phyloP scores from a whole-genome alignment of 2,329 filamentous ascomycete genomes.

The Endothia cerciana region DNA sequence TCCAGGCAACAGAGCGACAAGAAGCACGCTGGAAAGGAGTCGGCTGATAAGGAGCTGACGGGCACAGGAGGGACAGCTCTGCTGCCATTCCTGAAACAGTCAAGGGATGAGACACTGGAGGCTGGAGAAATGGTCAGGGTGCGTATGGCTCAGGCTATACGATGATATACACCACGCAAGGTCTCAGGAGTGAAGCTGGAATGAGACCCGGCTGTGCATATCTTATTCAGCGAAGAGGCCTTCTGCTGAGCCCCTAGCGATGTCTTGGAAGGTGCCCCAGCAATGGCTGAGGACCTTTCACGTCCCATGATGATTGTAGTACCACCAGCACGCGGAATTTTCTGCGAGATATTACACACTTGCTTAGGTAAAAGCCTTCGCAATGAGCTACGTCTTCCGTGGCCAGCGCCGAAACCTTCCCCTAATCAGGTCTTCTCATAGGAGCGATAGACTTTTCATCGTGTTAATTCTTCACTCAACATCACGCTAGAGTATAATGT shows the following conservation, averaged over 20 bases:
- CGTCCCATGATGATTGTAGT: neutral
- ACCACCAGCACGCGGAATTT: neutral
- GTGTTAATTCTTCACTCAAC: too few relatives aligned
- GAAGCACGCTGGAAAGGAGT: conserved; percentile 26
- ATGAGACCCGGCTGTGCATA: neutral
- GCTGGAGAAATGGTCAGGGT: conserved; percentile 37
- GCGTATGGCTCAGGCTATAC: conserved; percentile 30
- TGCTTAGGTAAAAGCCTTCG: too few relatives aligned
- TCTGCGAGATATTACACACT: too few relatives aligned
- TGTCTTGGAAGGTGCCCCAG: neutral
- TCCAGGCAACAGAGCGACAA: conserved; percentile 27
- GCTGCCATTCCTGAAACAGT: conserved; percentile 88
- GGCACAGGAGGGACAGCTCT: conserved; percentile 88
- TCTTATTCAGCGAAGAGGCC: neutral
- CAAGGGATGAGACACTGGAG: conserved; percentile 75
- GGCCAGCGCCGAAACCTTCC: too few relatives aligned
- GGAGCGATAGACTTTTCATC: too few relatives aligned
- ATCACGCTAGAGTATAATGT: too few relatives aligned
- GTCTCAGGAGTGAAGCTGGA: neutral
- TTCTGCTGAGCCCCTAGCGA: neutral
- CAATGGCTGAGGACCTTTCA: neutral
- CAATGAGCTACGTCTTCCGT: too few relatives aligned
- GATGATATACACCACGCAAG: neutral
- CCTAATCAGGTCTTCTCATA: too few relatives aligned
- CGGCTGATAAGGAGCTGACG: conserved; percentile 59